These are phyloP conservation scores for Whalleya microplaca DNA, from an alignment of 2,329 filamentous ascomycete species.

Conservation along the genomic window DNA sequence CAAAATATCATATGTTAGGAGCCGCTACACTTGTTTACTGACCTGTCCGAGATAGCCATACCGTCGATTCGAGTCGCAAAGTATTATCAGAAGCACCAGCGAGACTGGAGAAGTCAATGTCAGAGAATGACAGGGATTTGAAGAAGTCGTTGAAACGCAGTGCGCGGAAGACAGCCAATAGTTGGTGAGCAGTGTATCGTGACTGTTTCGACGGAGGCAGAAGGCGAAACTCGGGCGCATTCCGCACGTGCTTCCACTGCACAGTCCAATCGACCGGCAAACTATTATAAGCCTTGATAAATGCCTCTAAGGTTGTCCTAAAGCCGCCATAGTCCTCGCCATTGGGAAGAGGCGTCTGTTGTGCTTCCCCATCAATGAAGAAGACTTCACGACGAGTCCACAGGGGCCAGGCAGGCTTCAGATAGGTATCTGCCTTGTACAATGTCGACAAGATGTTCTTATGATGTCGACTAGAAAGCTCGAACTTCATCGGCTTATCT, in stretches of 20 bases:
- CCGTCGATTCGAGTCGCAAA: constrained; percentile 50
- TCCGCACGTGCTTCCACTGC: constrained; percentile 47
- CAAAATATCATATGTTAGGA: not conserved
- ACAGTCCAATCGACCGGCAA: constrained; percentile 56
- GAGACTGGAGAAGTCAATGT: constrained; percentile 53
- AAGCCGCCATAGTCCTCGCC: constrained; percentile 60
- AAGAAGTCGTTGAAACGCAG: constrained; percentile 64
- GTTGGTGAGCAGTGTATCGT: constrained; percentile 53
- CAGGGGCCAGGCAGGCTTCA: constrained; percentile 63
- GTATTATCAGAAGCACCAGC: constrained; percentile 47
- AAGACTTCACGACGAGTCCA: constrained; percentile 58
- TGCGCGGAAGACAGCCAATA: constrained; percentile 60
- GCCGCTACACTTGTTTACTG: constrained; percentile 20
- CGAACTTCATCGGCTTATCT: constrained; percentile 48
- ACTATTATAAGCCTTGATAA: constrained; percentile 56
- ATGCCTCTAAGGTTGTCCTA: constrained; percentile 58
- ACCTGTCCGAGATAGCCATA: constrained; percentile 58
- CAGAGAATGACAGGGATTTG: constrained; percentile 58
- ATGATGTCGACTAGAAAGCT: constrained; percentile 59
- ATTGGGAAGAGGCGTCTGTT: constrained; percentile 56
- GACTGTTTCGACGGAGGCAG: constrained; percentile 45
- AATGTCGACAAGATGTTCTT: constrained; percentile 58
- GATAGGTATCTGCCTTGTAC: constrained; percentile 56
- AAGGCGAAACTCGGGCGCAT: constrained; percentile 58
- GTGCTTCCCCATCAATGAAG: constrained; percentile 54